Base-by-base conservation (phyloP, 306 rosid genomes). In the Pachyrhizus erosus region DNA sequence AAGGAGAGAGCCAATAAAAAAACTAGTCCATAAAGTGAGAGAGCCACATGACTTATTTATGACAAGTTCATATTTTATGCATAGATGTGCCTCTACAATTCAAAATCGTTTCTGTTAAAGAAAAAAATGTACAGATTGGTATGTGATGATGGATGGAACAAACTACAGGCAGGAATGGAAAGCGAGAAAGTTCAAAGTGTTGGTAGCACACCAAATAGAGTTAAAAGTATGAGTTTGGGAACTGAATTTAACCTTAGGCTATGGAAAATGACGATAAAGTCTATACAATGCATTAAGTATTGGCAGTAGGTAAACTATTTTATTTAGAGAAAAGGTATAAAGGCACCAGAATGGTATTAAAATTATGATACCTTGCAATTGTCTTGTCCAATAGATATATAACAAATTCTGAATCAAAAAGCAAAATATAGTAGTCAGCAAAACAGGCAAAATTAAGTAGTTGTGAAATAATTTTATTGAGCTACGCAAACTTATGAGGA, bases 321-420 rank as follows among this genome's bases (percentile, higher is more conserved):
- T 37, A 14, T 2, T 42, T 18, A 18, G 61, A 49, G 24, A 51
- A 54, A 37, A 54, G 39, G 23, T 45, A 54, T 27, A 57, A 66
- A 83, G 40, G n/a, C n/a, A n/a, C n/a, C 60, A 45, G 8, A 75
- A 23, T 70, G 21, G 42, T 42, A 69, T 72, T 85, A 71, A 84
- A 46, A 76, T 72, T n/a, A 80, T 45, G 54, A 73, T 90, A 93
- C 99, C 99, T 96, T 33, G 93, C 93, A 80, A 96, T 82, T 52
- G 90, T 84, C 86, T 93, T 96, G 91, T 96, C 98, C 40, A 92
- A 91, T 26, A 91, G 5, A 84, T 92, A 71, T 81, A 82, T 90
- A 75, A 93, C 90, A 61, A 80, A 96, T 86, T 93, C 99, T 96
- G 94, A 88, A 91, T 60, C 78, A 77, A 75, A 13, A 68, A 42